These are phyloP conservation scores for Starmerella vaccinii DNA, from an alignment of 805 yeast genomes.

Conservation along the genomic window DNA sequence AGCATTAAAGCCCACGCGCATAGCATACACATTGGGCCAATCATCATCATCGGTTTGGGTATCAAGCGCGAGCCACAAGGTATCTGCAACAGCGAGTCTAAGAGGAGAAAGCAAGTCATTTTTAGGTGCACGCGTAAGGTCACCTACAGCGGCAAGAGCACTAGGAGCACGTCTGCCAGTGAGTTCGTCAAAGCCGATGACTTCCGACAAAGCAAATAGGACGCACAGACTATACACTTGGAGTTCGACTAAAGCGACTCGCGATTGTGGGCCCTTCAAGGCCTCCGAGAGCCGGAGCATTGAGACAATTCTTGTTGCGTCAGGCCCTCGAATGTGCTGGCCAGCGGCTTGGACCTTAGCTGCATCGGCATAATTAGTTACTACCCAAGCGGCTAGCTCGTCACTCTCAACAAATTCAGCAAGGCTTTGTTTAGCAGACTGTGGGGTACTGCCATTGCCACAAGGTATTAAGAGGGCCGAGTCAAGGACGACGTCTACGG, in stretches of 20 bases:
- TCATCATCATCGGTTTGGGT: not conserved
- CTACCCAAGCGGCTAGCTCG: not conserved
- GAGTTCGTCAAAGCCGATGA: slow-evolving; percentile 3
- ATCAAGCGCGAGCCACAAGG: not conserved
- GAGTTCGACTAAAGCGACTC: slow-evolving; percentile 2
- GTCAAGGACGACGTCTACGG: not conserved
- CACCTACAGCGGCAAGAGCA: slow-evolving; percentile 8
- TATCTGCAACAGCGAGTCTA: slow-evolving; percentile 6
- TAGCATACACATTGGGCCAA: not conserved
- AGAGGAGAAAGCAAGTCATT: not conserved
- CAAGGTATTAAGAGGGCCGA: slow-evolving; percentile 5
- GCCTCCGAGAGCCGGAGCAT: not conserved
- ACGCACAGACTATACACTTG: slow-evolving; percentile 9
- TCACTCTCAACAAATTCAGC: not conserved
- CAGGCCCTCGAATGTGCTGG: not conserved
- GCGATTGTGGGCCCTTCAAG: not conserved
- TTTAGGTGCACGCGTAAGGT: slow-evolving; percentile 2
- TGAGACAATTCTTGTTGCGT: not conserved
- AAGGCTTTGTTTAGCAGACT: not conserved
- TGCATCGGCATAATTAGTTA: not conserved
- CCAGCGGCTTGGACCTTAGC: not conserved
- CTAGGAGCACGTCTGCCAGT: slow-evolving; percentile 8
- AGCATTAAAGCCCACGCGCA: not conserved
- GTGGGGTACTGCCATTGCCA: slow-evolving; percentile 6
- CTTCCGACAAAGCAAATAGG: slow-evolving; percentile 2